Evolutionary conservation across 768 basidiomycete species (phyloP).

Genomic region (Boletus speciosus): DNA sequence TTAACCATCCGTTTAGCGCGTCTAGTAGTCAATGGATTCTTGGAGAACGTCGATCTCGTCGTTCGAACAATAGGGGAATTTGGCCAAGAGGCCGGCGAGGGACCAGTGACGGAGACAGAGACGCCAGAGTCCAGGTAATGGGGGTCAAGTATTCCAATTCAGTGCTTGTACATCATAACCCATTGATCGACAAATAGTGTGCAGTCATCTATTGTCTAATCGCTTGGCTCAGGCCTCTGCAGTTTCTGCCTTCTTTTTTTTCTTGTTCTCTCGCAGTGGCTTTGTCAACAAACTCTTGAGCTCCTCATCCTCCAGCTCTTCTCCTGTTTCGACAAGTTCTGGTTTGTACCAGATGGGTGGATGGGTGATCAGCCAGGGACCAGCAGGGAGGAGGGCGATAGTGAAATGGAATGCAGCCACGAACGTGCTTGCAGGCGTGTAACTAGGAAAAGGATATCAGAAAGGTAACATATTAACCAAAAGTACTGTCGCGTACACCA

Average conservation of each 20-base stretch:
- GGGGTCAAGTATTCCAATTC: constrained; percentile 10
- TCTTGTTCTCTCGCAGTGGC: constrained; percentile 85
- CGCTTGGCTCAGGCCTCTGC: constrained; percentile 36
- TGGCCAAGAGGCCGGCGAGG: constrained; percentile 56
- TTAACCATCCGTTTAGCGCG: constrained; percentile 84
- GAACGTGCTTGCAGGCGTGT: constrained; percentile 76
- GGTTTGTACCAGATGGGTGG: constrained; percentile 92
- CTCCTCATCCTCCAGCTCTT: constrained; percentile 85
- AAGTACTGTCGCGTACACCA: constrained; percentile 57
- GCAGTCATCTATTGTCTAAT: constrained; percentile 15
- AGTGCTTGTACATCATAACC: constrained; percentile 12
- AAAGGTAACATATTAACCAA: neutral
- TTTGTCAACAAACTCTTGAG: constrained; percentile 74
- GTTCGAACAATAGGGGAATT: constrained; percentile 80
- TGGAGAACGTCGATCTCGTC: constrained; percentile 87
- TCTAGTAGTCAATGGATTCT: constrained; percentile 77
- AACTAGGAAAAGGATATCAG: constrained; percentile 40
- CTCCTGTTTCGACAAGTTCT: constrained; percentile 85
- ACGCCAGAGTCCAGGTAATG: constrained; percentile 8
- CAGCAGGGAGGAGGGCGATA: constrained; percentile 85
- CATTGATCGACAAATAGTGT: constrained; percentile 15
- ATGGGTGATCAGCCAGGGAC: constrained; percentile 83
- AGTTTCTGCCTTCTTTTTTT: constrained; percentile 77
- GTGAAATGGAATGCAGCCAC: constrained; percentile 98
- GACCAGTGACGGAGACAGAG: neutral